These are phyloP conservation scores for Russula sp. DNA, from an alignment of 768 basidiomycete genomes.

Conservation along the genomic window DNA sequence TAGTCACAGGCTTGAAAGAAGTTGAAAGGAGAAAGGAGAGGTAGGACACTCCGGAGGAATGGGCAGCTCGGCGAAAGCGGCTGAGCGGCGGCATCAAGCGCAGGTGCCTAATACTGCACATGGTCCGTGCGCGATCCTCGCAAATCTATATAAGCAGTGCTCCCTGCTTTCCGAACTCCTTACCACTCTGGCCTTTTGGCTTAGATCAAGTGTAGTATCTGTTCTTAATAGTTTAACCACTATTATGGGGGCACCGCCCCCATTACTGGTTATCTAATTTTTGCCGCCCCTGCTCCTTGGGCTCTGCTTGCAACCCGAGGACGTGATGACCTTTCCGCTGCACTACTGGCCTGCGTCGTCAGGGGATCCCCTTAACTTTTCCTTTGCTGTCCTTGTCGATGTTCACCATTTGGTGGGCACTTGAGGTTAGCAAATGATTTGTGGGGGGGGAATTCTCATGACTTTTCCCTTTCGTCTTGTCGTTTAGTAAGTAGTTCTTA, in stretches of 20 bases:
- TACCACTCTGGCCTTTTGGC: constrained; percentile 94
- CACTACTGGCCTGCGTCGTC: constrained; percentile 24
- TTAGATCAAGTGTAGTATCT: constrained; percentile 99
- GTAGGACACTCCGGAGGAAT: too few species aligned
- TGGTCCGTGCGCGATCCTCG: constrained; percentile 21
- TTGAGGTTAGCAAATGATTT: constrained; percentile 16
- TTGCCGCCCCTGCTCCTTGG: constrained; percentile 28
- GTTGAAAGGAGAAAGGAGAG: too few species aligned
- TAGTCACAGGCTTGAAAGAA: too few species aligned
- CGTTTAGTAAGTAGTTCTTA: background rate
- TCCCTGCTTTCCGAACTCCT: constrained; percentile 26
- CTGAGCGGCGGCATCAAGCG: background rate
- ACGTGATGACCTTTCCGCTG: constrained; percentile 24
- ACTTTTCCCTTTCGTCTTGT: too few species aligned
- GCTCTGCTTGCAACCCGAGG: constrained; percentile 26
- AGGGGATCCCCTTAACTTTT: constrained; percentile 20
- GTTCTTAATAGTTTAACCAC: constrained; percentile 78
- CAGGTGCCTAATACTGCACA: background rate
- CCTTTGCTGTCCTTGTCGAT: constrained; percentile 17
- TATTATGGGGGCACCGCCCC: constrained; percentile 33
- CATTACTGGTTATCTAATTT: constrained; percentile 33
- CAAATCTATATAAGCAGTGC: constrained; percentile 7
- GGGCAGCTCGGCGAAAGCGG: background rate
- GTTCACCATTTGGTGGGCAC: background rate
- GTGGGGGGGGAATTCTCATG: background rate